Percentiles rank a stretch among this genome's conserved stretches.
Evolutionary conservation across 2,329 filamentous ascomycete genomes (phyloP).

Genomic region (Ramularia collo-cygni): DNA sequence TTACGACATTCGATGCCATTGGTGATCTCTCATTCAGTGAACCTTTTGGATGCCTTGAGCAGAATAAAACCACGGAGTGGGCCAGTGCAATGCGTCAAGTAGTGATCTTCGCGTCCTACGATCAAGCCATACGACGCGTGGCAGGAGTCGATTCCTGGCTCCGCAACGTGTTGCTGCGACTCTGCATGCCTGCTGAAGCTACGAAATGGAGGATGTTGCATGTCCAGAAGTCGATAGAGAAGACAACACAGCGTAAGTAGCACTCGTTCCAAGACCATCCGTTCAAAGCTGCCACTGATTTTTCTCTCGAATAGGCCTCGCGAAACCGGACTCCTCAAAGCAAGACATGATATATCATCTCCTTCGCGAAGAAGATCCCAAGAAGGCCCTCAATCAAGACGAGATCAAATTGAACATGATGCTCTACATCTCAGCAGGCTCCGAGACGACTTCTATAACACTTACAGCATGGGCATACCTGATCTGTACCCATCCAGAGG

Average conservation of each 20-base stretch:
- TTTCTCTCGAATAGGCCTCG: too few species aligned
- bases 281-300: too few species aligned
- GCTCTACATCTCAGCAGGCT: conserved; percentile 6
- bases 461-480: conserved; percentile 9
- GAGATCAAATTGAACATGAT: conserved; percentile 12
- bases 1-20: conserved; percentile 6
- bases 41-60: conserved; percentile 5
- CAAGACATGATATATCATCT: conserved; percentile 8
- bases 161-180: background rate
- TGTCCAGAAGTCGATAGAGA: conserved; percentile 4
- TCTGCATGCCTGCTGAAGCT: conserved; percentile 2
- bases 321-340: conserved; percentile 1
- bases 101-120: conserved; percentile 8
- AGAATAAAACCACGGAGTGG: conserved; percentile 6
- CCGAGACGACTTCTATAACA: conserved; percentile 7
- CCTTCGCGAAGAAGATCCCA: conserved; percentile 3
- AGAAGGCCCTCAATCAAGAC: conserved; percentile 5
- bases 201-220: conserved; percentile 4
- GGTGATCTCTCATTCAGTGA: conserved; percentile 5
- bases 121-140: conserved; percentile 8
- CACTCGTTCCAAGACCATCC: too few species aligned
- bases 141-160: conserved; percentile 6
- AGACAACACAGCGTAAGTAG: conserved; percentile 8
- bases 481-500: conserved; percentile 4
- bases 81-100: conserved; percentile 7